Conservation (phyloP, 345 rosid species). For the Populus nigra region DNA sequence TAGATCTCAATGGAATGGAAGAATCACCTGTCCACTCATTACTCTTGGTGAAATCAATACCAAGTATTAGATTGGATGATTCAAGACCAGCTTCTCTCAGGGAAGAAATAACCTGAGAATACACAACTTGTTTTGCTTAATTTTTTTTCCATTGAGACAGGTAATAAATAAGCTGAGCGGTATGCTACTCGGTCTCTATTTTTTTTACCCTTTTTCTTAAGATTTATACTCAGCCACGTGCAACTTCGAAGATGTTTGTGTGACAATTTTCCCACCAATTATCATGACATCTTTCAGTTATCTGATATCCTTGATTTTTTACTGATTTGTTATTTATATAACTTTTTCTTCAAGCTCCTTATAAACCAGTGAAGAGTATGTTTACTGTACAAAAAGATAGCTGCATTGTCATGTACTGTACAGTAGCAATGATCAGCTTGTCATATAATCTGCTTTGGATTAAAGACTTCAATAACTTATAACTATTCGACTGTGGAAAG, state of each 20-base stretch:
- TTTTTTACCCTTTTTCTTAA: not conserved
- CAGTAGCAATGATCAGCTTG: too few relatives aligned
- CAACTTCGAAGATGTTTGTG: not conserved
- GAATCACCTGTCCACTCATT: conserved; percentile 69
- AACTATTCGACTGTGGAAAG: too few relatives aligned
- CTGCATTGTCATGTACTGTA: too few relatives aligned
- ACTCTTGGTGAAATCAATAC: conserved; percentile 78
- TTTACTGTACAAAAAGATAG: too few relatives aligned
- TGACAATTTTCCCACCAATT: not conserved
- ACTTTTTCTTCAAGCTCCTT: not conserved
- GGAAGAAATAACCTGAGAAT: conserved; percentile 53
- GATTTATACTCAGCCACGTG: not conserved
- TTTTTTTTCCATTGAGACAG: not conserved
- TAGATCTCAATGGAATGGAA: not conserved
- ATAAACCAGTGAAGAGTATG: too few relatives aligned
- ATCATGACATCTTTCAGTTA: not conserved
- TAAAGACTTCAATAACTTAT: too few relatives aligned
- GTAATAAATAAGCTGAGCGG: not conserved
- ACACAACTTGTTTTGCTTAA: conserved; percentile 8
- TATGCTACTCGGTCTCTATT: not conserved
- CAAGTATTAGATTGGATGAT: conserved; percentile 70
- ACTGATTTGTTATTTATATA: not conserved
- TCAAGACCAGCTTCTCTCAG: conserved; percentile 77
- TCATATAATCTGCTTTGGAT: too few relatives aligned
- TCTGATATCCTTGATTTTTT: not conserved